Evolutionary conservation across 2,329 filamentous ascomycete genomes (phyloP).

Genomic region (Penicillium sp.): DNA sequence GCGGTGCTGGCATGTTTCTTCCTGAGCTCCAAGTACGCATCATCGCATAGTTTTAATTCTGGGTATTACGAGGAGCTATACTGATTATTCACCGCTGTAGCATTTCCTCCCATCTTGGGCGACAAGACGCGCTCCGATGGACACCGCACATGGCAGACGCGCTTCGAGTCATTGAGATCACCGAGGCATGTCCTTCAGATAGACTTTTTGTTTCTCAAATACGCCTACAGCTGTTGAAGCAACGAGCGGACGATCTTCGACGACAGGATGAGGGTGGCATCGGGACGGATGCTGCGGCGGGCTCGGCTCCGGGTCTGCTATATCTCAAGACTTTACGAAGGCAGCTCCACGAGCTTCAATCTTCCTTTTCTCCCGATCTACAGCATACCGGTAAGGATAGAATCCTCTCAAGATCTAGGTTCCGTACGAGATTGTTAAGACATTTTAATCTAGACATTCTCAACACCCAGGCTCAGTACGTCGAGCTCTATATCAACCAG

Average conservation of each 20-base stretch:
- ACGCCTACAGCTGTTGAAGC: conserved; percentile 42
- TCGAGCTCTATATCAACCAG: conserved; percentile 35
- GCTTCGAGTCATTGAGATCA: conserved; percentile 34
- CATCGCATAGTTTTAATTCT: too few species aligned
- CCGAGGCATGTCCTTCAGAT: conserved; percentile 34
- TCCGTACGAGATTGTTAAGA: not conserved
- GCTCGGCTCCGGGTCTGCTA: conserved; percentile 26
- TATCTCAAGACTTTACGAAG: conserved; percentile 37
- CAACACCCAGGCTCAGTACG: conserved; percentile 33
- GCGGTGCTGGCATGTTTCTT: conserved; percentile 38
- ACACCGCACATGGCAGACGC: conserved; percentile 47
- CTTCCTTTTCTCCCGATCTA: conserved; percentile 31
- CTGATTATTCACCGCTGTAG: conserved; percentile 24
- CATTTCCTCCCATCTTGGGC: conserved; percentile 42
- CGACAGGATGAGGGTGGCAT: conserved; percentile 33
- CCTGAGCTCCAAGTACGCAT: conserved; percentile 36
- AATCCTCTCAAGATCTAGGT: not conserved
- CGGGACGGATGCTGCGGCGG: conserved; percentile 10
- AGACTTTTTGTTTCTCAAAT: conserved; percentile 41
- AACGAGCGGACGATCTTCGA: conserved; percentile 36
- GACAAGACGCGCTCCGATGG: conserved; percentile 43
- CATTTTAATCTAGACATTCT: conserved; percentile 29
- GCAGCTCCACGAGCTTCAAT: conserved; percentile 38
- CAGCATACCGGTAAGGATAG: conserved; percentile 27
- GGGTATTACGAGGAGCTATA: not conserved